phyloP scores from a whole-genome alignment of 495 filamentous ascomycete species.

The Penicillium angulare region DNA sequence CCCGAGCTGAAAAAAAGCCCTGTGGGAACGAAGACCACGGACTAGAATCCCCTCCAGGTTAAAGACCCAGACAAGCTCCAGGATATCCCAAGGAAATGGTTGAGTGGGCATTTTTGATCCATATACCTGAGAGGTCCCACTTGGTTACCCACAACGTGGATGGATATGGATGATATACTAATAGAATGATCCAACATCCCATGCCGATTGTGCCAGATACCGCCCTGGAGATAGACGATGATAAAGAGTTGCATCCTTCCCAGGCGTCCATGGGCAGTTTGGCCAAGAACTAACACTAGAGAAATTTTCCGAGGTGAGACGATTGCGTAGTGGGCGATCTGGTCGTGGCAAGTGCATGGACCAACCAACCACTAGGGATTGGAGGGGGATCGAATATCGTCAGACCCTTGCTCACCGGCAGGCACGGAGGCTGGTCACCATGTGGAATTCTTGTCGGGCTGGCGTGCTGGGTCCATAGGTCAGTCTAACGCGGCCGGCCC shows the following conservation, averaged over 20 bases:
- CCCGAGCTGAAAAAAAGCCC: conserved; percentile 14
- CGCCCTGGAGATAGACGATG: background rate
- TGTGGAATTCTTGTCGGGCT: conserved; percentile 10
- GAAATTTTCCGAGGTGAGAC: conserved; percentile 22
- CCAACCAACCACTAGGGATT: conserved; percentile 1
- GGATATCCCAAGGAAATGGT: background rate
- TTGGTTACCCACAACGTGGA: conserved; percentile 1
- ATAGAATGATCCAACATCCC: too few species aligned
- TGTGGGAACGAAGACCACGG: conserved; percentile 7
- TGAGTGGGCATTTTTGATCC: background rate
- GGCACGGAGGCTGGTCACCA: conserved; percentile 6
- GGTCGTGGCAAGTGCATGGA: conserved; percentile 7
- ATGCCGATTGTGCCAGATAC: background rate
- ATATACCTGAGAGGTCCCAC: background rate
- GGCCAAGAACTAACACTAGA: conserved; percentile 4
- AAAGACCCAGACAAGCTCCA: conserved; percentile 15
- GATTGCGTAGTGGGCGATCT: conserved; percentile 11
- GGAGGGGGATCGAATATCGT: background rate
- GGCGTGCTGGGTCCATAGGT: conserved; percentile 17
- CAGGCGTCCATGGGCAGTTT: background rate
- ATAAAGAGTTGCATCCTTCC: background rate
- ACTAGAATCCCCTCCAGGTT: conserved; percentile 7
- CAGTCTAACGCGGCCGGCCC: conserved; percentile 14
- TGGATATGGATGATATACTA: too few species aligned
- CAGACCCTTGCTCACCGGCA: conserved; percentile 15